phyloP scores from a whole-genome alignment of 2,329 filamentous ascomycete species.

The Aspergillus amoenus region DNA sequence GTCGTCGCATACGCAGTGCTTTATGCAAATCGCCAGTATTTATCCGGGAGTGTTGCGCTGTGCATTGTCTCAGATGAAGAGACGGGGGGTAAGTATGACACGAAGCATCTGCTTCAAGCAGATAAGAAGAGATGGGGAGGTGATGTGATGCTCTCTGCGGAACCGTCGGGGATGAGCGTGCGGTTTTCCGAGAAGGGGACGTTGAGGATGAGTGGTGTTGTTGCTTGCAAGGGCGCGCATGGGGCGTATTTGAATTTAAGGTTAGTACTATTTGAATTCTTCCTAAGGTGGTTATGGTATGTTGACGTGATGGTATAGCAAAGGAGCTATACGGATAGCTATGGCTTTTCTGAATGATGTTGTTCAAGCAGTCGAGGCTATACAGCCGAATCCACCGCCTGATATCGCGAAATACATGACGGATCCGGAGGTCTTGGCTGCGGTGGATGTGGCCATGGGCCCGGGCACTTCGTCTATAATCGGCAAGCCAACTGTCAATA shows the following conservation, averaged over 20 bases:
- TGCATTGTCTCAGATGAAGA: neutral
- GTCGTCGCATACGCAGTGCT: slow-evolving; percentile 42
- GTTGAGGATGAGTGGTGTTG: slow-evolving; percentile 38
- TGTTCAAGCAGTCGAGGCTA: neutral
- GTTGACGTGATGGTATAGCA: too few species aligned
- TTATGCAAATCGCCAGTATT: slow-evolving; percentile 13
- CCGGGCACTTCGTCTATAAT: slow-evolving; percentile 31
- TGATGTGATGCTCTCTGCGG: slow-evolving; percentile 41
- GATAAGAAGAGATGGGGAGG: slow-evolving; percentile 38
- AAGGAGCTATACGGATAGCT: neutral
- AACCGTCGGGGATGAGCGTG: slow-evolving; percentile 41
- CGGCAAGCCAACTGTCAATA: slow-evolving; percentile 41
- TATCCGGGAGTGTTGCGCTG: neutral
- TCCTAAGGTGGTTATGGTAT: too few species aligned
- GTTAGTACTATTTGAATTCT: too few species aligned
- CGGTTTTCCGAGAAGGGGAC: slow-evolving; percentile 47
- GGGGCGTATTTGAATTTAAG: slow-evolving; percentile 43
- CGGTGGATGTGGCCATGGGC: neutral
- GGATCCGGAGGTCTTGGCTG: neutral
- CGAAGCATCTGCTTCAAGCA: neutral
- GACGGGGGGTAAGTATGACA: neutral
- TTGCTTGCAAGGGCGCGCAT: slow-evolving; percentile 36
- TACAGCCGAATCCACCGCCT: neutral
- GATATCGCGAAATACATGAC: neutral
- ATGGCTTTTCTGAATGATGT: neutral